A percentile compares a stretch with the other conserved stretches of the same genome.
These are phyloP conservation scores for Metschnikowia anglica DNA, from an alignment of 805 yeast species.

Conservation along the genomic window DNA sequence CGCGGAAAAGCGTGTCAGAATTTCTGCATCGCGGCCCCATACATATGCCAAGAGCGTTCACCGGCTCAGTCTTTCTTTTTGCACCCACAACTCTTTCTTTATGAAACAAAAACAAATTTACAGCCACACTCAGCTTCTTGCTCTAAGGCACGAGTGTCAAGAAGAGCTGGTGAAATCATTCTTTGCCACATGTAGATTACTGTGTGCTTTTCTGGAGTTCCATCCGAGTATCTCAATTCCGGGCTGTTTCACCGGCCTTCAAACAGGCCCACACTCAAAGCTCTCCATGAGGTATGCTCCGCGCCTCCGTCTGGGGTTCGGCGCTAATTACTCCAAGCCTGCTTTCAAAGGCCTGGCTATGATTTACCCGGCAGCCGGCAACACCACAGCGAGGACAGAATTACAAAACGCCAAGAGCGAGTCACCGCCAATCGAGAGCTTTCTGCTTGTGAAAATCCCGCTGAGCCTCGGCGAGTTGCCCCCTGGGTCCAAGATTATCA, in stretches of 20 bases:
- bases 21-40: background rate
- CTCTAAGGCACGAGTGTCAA: conserved; percentile 19
- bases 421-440: conserved; percentile 3
- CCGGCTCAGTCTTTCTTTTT: conserved; percentile 5
- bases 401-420: background rate
- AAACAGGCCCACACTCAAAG: background rate
- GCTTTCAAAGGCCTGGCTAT: background rate
- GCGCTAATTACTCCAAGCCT: background rate
- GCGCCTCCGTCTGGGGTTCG: background rate
- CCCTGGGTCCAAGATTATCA: conserved; percentile 21
- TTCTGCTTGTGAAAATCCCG: conserved; percentile 10
- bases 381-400: background rate
- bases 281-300: background rate
- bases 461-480: conserved; percentile 13
- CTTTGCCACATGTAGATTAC: conserved; percentile 4
- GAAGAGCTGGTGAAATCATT: conserved; percentile 8
- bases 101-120: conserved; percentile 16
- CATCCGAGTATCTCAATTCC: background rate
- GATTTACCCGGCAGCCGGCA: background rate
- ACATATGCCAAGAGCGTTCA: background rate
- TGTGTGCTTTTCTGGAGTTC: conserved; percentile 4
- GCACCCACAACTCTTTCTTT: conserved; percentile 13
- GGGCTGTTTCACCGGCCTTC: background rate
- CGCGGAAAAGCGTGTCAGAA: background rate
- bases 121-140: conserved; percentile 10